A percentile compares a stretch with the other conserved stretches of the same genome.
phyloP scores from a whole-genome alignment of 345 rosid genomes.

The Camelina hispida region DNA sequence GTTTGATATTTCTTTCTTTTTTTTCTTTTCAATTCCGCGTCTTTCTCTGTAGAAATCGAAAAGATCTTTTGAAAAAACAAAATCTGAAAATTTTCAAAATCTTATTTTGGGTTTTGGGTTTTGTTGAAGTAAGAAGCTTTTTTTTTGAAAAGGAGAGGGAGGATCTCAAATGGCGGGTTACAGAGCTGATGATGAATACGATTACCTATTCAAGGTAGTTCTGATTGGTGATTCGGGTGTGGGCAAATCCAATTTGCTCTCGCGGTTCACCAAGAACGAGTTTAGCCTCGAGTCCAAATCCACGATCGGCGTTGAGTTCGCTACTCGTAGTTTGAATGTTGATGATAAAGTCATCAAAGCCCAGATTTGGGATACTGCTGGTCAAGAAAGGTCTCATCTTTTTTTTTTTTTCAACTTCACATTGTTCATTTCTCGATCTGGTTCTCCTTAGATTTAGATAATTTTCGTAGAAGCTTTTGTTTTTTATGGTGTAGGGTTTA shows the following conservation, averaged over 20 bases:
- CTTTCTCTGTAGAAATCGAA: conserved; percentile 26
- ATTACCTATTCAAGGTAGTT: conserved; percentile 50
- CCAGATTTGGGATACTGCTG: conserved; percentile 55
- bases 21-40: conserved; percentile 27
- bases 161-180: conserved; percentile 46
- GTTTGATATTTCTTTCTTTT: conserved; percentile 2
- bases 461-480: not conserved
- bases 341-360: conserved; percentile 53
- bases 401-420: conserved; percentile 16
- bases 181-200: conserved; percentile 50
- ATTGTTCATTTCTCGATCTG: conserved; percentile 32
- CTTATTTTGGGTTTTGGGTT: conserved; percentile 4
- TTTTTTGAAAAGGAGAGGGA: not conserved
- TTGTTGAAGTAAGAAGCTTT: not conserved
- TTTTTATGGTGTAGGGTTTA: not conserved
- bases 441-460: not conserved
- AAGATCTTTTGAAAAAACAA: conserved; percentile 2
- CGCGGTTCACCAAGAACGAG: conserved; percentile 48
- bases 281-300: conserved; percentile 52
- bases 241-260: conserved; percentile 44
- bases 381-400: conserved; percentile 48
- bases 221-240: conserved; percentile 51
- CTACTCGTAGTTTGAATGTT: conserved; percentile 47
- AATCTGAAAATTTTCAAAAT: conserved; percentile 26
- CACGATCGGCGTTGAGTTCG: conserved; percentile 51